Conservation (phyloP, 2,329 filamentous ascomycete genomes). For the Penicillium sp. region DNA sequence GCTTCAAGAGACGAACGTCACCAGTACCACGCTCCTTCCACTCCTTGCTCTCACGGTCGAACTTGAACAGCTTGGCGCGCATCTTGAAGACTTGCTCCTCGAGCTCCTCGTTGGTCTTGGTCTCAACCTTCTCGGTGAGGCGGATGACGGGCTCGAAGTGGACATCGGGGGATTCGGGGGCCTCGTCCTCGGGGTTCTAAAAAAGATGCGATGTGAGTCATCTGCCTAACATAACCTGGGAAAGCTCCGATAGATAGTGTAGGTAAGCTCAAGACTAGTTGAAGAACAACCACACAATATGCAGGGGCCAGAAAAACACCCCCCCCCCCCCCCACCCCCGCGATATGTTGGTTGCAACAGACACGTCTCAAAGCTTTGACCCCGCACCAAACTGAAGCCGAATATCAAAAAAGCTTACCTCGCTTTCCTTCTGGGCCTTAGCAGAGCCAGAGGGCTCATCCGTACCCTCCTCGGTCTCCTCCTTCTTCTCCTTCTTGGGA, state of each 20-base stretch:
- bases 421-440: constrained; percentile 69
- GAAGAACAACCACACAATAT: neutral
- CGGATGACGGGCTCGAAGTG: constrained; percentile 97
- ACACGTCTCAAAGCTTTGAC: constrained; percentile 6
- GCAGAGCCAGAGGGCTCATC: constrained; percentile 86
- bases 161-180: constrained; percentile 84
- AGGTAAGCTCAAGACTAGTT: neutral
- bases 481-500: constrained; percentile 94
- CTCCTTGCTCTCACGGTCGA: constrained; percentile 84
- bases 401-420: constrained; percentile 48
- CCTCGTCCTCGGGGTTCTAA: constrained; percentile 57
- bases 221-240: neutral
- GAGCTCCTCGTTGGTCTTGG: constrained; percentile 95
- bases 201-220: constrained; percentile 2
- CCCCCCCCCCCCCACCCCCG: constrained; percentile 7
- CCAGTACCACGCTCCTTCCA: constrained; percentile 99
- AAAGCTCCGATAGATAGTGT: neutral
- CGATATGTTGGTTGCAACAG: neutral
- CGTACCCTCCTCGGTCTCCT: constrained; percentile 69
- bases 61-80: constrained; percentile 99
- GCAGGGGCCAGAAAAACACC: constrained; percentile 10
- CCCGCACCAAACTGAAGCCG: constrained; percentile 3
- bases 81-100: constrained; percentile 99
- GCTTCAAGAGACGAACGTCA: constrained; percentile 93
- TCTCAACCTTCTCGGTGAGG: constrained; percentile 94